A percentile compares a stretch with the other conserved stretches of the same genome.
Evolutionary conservation across 169 alveolate genomes (phyloP).

Genomic region (Plasmodium adleri): DNA sequence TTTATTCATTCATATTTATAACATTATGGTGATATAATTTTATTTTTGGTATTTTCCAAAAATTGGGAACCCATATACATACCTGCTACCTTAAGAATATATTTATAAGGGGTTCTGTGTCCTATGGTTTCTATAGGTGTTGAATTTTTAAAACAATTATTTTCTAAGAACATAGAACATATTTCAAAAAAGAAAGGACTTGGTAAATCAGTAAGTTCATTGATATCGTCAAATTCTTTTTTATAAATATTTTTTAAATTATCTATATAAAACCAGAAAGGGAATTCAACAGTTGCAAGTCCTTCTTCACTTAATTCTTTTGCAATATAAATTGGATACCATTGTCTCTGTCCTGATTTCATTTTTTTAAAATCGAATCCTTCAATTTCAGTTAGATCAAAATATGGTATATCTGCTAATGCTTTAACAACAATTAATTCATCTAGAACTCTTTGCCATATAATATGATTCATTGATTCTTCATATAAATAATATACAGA

Average conservation of each 20-base stretch:
- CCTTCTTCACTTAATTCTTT: constrained; percentile 85
- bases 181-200: constrained; percentile 74
- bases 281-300: constrained; percentile 82
- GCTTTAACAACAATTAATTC: constrained; percentile 84
- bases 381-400: constrained; percentile 79
- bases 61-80: background rate
- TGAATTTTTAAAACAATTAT: constrained; percentile 61
- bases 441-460: constrained; percentile 80
- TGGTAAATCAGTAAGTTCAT: constrained; percentile 65
- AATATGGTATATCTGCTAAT: constrained; percentile 81
- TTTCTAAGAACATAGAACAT: constrained; percentile 67
- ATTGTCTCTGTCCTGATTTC: constrained; percentile 85
- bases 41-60: too few species aligned
- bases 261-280: constrained; percentile 79
- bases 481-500: constrained; percentile 63
- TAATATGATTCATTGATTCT: constrained; percentile 70
- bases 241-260: constrained; percentile 72
- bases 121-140: constrained; percentile 75
- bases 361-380: constrained; percentile 81
- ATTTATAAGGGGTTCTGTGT: constrained; percentile 64
- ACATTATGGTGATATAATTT: too few species aligned
- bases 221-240: constrained; percentile 62
- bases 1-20: background rate
- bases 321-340: constrained; percentile 85
- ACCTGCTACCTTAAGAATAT: constrained; percentile 75